Evolutionary conservation across 805 yeast genomes (phyloP).

Genomic region (Yueomyces sinensis): DNA sequence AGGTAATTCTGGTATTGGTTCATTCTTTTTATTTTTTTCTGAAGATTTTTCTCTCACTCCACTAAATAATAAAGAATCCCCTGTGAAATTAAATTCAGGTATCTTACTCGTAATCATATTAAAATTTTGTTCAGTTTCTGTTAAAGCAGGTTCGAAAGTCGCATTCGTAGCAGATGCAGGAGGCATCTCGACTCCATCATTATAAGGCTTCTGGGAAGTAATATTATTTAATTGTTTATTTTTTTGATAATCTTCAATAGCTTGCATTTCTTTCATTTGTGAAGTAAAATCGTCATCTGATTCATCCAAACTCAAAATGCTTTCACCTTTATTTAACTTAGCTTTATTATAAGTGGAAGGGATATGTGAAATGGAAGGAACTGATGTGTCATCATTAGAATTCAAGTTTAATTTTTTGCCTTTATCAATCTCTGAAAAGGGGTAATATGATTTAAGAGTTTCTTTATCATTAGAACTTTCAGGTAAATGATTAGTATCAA

Average conservation of each 20-base stretch:
- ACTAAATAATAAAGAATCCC: conserved; percentile 12
- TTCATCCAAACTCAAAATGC: no score
- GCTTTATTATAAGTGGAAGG: no score
- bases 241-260: conserved; percentile 27
- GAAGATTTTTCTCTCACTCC: conserved; percentile 1
- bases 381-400: no score
- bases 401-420: no score
- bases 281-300: conserved; percentile 11
- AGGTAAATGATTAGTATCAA: no score
- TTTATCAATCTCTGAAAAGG: no score
- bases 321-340: no score
- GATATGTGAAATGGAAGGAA: no score
- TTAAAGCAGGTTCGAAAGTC: background rate
- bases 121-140: conserved; percentile 14
- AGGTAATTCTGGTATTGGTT: conserved; percentile 15
- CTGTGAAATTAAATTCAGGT: conserved; percentile 5
- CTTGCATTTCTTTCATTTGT: conserved; percentile 24
- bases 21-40: conserved; percentile 2
- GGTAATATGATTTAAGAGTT: no score
- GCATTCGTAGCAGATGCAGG: no score
- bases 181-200: no score
- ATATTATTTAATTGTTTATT: background rate
- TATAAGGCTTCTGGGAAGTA: conserved; percentile 32
- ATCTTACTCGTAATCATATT: conserved; percentile 12
- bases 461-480: no score